Evolutionary conservation across 495 filamentous ascomycete species (phyloP).

Genomic region (Lophiostoma macrostomum): DNA sequence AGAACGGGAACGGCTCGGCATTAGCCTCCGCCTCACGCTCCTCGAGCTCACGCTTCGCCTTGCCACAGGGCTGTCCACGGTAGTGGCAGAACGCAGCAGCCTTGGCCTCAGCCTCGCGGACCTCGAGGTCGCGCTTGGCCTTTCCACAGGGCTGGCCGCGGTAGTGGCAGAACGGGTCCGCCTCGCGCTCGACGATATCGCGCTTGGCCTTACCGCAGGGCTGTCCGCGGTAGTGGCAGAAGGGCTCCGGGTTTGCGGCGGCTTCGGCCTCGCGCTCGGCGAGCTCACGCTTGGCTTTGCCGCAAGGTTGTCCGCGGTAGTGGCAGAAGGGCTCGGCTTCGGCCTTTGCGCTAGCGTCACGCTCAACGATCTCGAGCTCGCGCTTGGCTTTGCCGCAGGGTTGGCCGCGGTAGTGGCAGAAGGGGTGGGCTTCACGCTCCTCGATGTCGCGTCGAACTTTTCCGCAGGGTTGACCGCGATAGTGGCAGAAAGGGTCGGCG

Average conservation of each 20-base stretch:
- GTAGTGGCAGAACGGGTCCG: slow-evolving; percentile 21
- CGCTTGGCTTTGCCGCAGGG: too few species aligned
- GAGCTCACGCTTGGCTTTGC: neutral
- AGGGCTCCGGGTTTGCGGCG: slow-evolving; percentile 4
- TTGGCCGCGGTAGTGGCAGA: too few species aligned
- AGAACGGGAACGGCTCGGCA: slow-evolving; percentile 3
- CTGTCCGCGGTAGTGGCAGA: slow-evolving; percentile 30
- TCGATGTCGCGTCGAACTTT: too few species aligned
- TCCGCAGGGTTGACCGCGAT: slow-evolving; percentile 3
- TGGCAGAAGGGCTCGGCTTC: slow-evolving; percentile 16
- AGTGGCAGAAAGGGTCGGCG: slow-evolving; percentile 25
- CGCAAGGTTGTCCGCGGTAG: too few species aligned
- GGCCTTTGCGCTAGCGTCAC: neutral
- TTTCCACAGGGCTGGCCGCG: slow-evolving; percentile 22
- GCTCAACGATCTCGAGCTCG: too few species aligned
- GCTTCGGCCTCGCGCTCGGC: slow-evolving; percentile 2
- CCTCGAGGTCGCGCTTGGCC: slow-evolving; percentile 12
- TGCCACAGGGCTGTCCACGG: slow-evolving; percentile 15
- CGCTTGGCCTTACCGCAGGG: slow-evolving; percentile 15
- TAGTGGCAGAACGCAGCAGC: slow-evolving; percentile 16
- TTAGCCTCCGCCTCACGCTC: neutral
- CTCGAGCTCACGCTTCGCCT: slow-evolving; percentile 11
- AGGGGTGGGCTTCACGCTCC: too few species aligned
- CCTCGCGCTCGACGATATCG: slow-evolving; percentile 17
- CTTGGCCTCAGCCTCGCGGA: slow-evolving; percentile 12